These are phyloP conservation scores for Apiotrichum domesticum DNA, from an alignment of 1,284 basidiomycete genomes.

Conservation along the genomic window DNA sequence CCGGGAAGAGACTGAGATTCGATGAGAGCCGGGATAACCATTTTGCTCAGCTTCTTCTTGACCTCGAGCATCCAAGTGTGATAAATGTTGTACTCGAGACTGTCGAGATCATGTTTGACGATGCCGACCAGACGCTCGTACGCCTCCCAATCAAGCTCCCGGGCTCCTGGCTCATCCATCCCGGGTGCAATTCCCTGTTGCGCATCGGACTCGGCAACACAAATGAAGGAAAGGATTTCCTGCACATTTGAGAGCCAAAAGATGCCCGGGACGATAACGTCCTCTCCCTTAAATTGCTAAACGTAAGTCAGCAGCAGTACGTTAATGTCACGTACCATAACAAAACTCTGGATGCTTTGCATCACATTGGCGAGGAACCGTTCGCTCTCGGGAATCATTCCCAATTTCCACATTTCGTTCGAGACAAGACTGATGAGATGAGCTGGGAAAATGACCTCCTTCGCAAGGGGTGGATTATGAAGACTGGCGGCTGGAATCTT, in stretches of 20 bases:
- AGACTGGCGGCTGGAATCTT: conserved; percentile 89
- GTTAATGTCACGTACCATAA: conserved; percentile 66
- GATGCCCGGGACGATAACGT: conserved; percentile 91
- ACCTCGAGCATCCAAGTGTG: conserved; percentile 99
- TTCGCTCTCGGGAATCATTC: conserved; percentile 93
- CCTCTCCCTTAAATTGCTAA: conserved; percentile 75
- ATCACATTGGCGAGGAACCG: conserved; percentile 98
- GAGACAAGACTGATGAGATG: conserved; percentile 95
- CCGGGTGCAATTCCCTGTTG: conserved; percentile 95
- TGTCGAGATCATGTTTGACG: conserved; percentile 98
- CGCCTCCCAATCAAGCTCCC: conserved; percentile 93
- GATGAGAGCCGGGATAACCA: conserved; percentile 97
- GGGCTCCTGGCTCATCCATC: conserved; percentile 86
- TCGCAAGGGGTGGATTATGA: conserved; percentile 85
- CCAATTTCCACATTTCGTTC: conserved; percentile 99
- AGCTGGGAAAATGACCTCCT: conserved; percentile 99
- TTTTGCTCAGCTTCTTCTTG: conserved; percentile 93
- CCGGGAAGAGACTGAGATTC: conserved; percentile 97
- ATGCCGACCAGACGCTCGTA: conserved; percentile 95
- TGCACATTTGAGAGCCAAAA: conserved; percentile 99
- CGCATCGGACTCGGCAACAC: conserved; percentile 97
- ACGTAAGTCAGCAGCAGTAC: neutral
- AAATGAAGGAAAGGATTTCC: conserved; percentile 98
- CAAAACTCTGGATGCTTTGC: conserved; percentile 95
- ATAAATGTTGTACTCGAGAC: conserved; percentile 98